phyloP scores from a whole-genome alignment of 164 flowering plant species.

The Cinnamomum chago region DNA sequence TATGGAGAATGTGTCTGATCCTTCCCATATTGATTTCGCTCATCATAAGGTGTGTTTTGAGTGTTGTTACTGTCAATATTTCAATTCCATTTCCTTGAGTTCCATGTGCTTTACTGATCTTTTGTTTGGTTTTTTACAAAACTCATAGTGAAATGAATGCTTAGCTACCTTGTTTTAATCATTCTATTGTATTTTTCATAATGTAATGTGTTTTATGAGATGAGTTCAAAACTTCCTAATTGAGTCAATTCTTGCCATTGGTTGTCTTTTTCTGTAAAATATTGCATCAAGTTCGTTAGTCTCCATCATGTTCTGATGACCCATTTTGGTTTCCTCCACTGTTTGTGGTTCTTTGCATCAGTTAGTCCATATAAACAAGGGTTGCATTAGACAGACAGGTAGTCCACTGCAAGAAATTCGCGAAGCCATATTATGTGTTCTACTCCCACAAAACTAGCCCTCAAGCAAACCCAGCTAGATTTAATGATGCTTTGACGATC shows the following conservation, averaged over 20 bases:
- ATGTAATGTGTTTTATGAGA: not conserved
- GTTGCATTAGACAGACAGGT: too few species aligned
- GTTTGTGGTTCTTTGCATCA: too few species aligned
- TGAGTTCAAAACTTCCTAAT: not conserved
- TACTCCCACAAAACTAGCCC: too few species aligned
- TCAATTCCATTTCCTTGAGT: not conserved
- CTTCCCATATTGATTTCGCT: slow-evolving; percentile 97
- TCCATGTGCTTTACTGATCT: not conserved
- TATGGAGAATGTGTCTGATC: slow-evolving; percentile 99
- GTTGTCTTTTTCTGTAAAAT: not conserved
- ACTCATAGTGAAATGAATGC: not conserved
- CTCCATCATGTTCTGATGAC: too few species aligned
- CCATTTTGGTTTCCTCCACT: too few species aligned
- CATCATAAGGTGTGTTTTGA: slow-evolving; percentile 68
- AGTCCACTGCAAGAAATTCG: too few species aligned
- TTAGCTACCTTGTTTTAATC: not conserved
- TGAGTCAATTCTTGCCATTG: not conserved
- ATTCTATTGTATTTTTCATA: not conserved
- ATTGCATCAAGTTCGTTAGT: too few species aligned
- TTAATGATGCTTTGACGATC: too few species aligned
- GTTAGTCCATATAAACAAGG: too few species aligned
- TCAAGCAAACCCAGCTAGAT: too few species aligned
- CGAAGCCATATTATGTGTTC: too few species aligned
- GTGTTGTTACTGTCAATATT: not conserved
- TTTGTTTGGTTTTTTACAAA: not conserved